Base-by-base conservation (phyloP, 2,329 filamentous ascomycete species). In the Chaetomium olivaceum region DNA sequence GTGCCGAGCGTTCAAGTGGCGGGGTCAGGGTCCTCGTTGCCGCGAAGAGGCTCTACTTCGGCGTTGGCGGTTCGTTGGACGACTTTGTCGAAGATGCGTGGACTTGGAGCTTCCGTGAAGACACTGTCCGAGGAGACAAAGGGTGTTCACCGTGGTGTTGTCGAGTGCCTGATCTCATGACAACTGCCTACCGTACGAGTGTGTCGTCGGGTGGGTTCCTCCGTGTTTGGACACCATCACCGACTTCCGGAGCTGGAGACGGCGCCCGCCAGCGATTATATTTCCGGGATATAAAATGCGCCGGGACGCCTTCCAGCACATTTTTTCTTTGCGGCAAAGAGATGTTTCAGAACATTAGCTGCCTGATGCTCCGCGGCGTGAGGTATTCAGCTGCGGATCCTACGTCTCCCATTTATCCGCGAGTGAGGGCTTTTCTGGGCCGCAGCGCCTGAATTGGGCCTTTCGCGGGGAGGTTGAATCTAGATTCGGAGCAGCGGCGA, bases 11-110 rank as follows among this genome's bases (percentile, higher is more conserved):
- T 1, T 70, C 74, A 2, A 73, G 74, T 3, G 80, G 81, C 59
- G 78, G 80, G 60, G 85, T 87, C 0, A 84, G 84, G 58, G 87
- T 89, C 1, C 79, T 92, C 23, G 83, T 94, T 5, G 91, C 85
- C 2, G 91, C 91, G 1, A 95, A 95, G 79, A 85, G 87, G 69
- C 82, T 93, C 12, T 95, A 95, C 77, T 95, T 95, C 77, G 91
- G 91, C 2, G 91, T 95, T 5, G 91, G 91, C 0, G 91, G 91
- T 0, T 93, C 91, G 23, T 83, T 95, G 25, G 89, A 92, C 74
- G 91, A 91, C 69, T 92, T 95, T 71, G 79, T 88, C 57, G 77
- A 81, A 78, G 68, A 83, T 86, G 51, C 78, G 78, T 62, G 77
- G 74, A 0, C 80, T 80, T 46, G 86, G 85, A 2, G 81, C 78